Conservation (phyloP, 2,329 filamentous ascomycete species). For the Botryosphaeria agaves region DNA sequence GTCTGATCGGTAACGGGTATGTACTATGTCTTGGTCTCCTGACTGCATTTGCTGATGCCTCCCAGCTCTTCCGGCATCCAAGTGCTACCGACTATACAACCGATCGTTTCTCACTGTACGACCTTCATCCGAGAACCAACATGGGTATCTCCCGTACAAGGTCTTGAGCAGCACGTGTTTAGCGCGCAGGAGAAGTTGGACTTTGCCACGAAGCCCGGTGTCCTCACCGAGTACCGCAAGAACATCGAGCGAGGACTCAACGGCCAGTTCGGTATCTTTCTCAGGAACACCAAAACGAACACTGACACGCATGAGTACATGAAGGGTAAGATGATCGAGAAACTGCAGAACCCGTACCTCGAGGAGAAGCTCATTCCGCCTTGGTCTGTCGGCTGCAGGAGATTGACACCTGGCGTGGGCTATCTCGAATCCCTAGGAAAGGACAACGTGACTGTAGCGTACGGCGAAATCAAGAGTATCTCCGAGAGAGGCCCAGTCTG, state of each 20-base stretch:
- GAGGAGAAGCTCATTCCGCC: constrained; percentile 8
- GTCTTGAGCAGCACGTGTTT: constrained; percentile 27
- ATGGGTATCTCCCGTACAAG: constrained; percentile 20
- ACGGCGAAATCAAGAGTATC: constrained; percentile 17
- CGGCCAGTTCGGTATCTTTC: constrained; percentile 28
- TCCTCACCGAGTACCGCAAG: constrained; percentile 24
- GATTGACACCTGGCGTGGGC: constrained; percentile 25
- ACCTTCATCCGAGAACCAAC: constrained; percentile 34
- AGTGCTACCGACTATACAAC: constrained; percentile 31
- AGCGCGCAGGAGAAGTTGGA: constrained; percentile 21
- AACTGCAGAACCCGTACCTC: constrained; percentile 11
- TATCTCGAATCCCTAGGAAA: constrained; percentile 25
- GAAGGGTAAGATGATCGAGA: constrained; percentile 20
- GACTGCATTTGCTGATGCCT: too few relatives aligned
- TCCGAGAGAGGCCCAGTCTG: constrained; percentile 13
- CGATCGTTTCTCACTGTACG: constrained; percentile 24
- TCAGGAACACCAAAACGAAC: constrained; percentile 23
- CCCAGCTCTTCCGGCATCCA: constrained; percentile 37
- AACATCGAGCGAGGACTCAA: constrained; percentile 28
- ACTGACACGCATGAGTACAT: constrained; percentile 23
- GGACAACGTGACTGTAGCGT: constrained; percentile 23
- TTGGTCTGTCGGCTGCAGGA: constrained; percentile 21
- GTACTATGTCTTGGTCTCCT: not conserved
- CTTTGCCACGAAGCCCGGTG: constrained; percentile 23
- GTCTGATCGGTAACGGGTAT: constrained; percentile 9